Conservation (phyloP, 2,329 filamentous ascomycete species). For the Scopulariopsis brevicaulis region DNA sequence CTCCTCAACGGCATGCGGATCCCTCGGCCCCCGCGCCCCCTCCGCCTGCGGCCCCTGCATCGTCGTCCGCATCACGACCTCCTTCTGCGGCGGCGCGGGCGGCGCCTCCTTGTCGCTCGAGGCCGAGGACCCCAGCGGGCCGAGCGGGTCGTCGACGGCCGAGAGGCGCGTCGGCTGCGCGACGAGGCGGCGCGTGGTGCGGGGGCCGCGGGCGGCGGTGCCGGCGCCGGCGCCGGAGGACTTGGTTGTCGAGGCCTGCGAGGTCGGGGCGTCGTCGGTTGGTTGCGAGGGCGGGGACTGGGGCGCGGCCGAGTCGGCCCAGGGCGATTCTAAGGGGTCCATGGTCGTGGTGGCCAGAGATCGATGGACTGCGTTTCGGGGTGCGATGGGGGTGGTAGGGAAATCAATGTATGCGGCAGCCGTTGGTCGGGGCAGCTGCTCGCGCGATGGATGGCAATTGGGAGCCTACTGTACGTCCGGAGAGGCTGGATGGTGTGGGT, state of each 20-base stretch:
- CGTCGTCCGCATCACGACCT: conserved; percentile 47
- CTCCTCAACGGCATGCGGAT: conserved; percentile 58
- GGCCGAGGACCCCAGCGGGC: conserved; percentile 58
- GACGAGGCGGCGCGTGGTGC: conserved; percentile 49
- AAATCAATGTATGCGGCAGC: background rate
- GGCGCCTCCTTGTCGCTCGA: conserved; percentile 24
- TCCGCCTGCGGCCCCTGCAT: conserved; percentile 30
- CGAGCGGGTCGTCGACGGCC: conserved; percentile 65
- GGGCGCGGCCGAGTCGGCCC: conserved; percentile 33
- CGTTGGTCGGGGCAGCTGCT: background rate
- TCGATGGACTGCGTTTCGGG: background rate
- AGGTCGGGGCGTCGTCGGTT: conserved; percentile 15
- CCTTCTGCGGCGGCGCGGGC: conserved; percentile 52
- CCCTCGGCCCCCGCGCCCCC: conserved; percentile 31
- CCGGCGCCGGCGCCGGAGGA: conserved; percentile 14
- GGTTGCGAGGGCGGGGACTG: conserved; percentile 6
- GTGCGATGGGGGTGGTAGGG: background rate
- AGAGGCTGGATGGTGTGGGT: background rate
- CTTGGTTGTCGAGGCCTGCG: conserved; percentile 17
- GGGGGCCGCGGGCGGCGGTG: conserved; percentile 12
- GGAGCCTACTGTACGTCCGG: background rate
- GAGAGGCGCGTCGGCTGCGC: conserved; percentile 70
- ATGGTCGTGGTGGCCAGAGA: conserved; percentile 16
- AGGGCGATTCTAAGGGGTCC: conserved; percentile 42
- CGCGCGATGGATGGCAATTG: background rate